Percentiles rank a stretch among this genome's conserved stretches.
Conservation (phyloP, 495 filamentous ascomycete genomes). For the Cudoniella acicularis region DNA sequence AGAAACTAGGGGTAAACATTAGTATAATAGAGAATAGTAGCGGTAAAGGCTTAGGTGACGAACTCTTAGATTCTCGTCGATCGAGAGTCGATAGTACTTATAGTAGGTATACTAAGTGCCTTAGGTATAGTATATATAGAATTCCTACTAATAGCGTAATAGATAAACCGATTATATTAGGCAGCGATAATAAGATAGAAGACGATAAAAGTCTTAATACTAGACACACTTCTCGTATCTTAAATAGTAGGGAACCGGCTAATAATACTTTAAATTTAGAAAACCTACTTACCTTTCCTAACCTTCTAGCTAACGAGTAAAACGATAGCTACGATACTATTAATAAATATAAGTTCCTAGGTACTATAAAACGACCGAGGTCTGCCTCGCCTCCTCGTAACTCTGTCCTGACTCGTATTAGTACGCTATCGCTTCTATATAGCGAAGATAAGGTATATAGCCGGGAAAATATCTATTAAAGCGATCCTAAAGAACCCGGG, state of each 20-base stretch:
- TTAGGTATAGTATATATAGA: too few species aligned
- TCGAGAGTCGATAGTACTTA: too few species aligned
- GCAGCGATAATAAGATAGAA: neutral
- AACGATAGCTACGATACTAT: neutral
- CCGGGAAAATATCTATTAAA: neutral
- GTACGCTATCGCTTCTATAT: neutral
- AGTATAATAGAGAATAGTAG: too few species aligned
- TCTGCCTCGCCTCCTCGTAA: neutral
- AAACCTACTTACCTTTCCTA: neutral
- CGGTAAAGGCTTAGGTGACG: too few species aligned
- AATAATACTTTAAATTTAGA: neutral
- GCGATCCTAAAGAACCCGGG: neutral
- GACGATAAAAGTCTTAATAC: neutral
- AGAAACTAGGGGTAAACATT: too few species aligned
- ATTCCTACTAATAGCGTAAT: neutral
- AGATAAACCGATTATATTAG: conserved; percentile 2
- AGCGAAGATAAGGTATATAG: neutral
- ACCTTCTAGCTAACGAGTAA: neutral
- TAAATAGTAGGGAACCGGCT: neutral
- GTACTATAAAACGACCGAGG: neutral
- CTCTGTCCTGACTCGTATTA: neutral
- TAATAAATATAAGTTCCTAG: neutral
- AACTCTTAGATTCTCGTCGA: too few species aligned
- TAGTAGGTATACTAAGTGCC: too few species aligned
- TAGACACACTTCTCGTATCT: neutral